Base-by-base conservation (phyloP, 176 grass and related monocot genomes). In the Avena atlantica region DNA sequence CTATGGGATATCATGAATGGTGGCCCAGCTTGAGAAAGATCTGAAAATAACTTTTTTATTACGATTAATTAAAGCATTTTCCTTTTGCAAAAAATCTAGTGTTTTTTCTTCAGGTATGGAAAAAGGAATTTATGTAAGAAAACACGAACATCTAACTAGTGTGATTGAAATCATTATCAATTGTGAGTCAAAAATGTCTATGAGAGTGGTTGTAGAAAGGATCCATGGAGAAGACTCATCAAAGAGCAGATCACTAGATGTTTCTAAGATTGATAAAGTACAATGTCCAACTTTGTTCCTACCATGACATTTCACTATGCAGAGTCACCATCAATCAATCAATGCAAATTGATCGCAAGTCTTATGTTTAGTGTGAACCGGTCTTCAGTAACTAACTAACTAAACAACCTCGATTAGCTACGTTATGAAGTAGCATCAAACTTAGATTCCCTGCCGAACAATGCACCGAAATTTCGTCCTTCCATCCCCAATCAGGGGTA, bases 401-500 rank as follows among this genome's bases (percentile, higher is more conserved):
- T 16, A 62, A 79, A 25, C 74, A 44, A 15, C 51, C 64, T 84
- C 81, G 87, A 42, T 79, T 84, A 40, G 53, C 13, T 50, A 4
- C 70, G 71, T 14, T 3, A 3, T 40, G 8, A 3, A 75, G 44
- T 19, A 50, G 51, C 86, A 88, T 76, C 82, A 77, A 81, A 81
- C 68, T 76, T 81, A 19, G 89, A 88, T 88, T 91, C 89, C 78
- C 77, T 85, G 70, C 13, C 60, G 36, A 72, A 45, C 71, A 56
- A 15, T 70, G 89, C 81, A 70, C 78, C 78, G 52, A 86, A 91
- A 88, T 82, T 88, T 85, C 49, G 63, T 81, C 76, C 60, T 51
- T 70, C 89, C 34, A 86, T 71, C 88, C 42, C 40, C 73, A 36
- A 81, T 81, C 80, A 57, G 55, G 78, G 86, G 88, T 91, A 37